These are phyloP conservation scores for Lentinus brumalis DNA, from an alignment of 768 basidiomycete species.

Conservation along the genomic window DNA sequence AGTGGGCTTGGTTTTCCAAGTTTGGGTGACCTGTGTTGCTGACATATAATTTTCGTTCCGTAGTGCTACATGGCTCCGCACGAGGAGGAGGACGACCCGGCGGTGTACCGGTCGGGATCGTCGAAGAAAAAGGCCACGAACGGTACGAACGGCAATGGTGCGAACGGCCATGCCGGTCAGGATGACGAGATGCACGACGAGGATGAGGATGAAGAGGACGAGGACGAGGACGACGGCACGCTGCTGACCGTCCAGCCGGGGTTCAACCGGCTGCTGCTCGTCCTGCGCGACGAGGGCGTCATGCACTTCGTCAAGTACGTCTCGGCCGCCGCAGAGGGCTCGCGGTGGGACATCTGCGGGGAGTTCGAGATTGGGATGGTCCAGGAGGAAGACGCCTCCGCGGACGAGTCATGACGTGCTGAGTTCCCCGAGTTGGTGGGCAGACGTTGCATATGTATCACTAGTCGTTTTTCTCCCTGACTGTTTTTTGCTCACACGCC, in stretches of 20 bases:
- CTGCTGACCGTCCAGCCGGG: slow-evolving; percentile 85
- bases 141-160: slow-evolving; percentile 19
- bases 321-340: slow-evolving; percentile 84
- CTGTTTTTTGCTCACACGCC: no score
- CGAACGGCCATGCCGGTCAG: slow-evolving; percentile 21
- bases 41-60: background rate
- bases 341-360: slow-evolving; percentile 90
- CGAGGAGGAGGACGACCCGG: slow-evolving; percentile 93
- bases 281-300: slow-evolving; percentile 89
- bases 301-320: slow-evolving; percentile 97
- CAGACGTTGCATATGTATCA: no score
- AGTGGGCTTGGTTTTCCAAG: slow-evolving; percentile 22
- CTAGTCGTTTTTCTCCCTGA: no score
- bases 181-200: slow-evolving; percentile 16
- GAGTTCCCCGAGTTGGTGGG: background rate
- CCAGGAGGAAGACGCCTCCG: slow-evolving; percentile 52
- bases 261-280: slow-evolving; percentile 87
- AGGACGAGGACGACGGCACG: slow-evolving; percentile 70
- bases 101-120: slow-evolving; percentile 73
- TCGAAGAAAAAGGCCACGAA: slow-evolving; percentile 15
- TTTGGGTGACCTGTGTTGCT: slow-evolving; percentile 10
- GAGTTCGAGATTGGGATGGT: slow-evolving; percentile 91
- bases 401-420: slow-evolving; percentile 35
- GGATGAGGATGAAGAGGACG: slow-evolving; percentile 40
- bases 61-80: slow-evolving; percentile 96